A percentile compares a stretch with the other conserved stretches of the same genome.
These are phyloP conservation scores for Heliamphora pulchella DNA, from an alignment of 179 eudicot genomes.

Conservation along the genomic window DNA sequence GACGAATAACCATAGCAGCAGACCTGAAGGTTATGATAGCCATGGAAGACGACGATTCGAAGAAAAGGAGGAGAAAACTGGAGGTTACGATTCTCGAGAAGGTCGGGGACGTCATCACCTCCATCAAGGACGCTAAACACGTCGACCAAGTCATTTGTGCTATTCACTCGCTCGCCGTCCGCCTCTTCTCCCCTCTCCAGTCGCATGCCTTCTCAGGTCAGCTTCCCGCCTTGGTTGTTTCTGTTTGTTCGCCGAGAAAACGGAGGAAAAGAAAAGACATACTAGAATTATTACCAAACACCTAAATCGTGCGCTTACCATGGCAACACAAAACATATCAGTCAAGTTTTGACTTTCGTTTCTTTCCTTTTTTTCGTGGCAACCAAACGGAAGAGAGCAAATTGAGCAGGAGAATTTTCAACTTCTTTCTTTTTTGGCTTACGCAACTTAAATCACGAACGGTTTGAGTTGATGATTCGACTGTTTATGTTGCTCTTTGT, in stretches of 20 bases:
- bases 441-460: too few species aligned
- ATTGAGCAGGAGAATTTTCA: too few species aligned
- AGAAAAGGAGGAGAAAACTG: constrained; percentile 18
- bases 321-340: neutral
- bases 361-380: neutral
- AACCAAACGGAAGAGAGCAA: too few species aligned
- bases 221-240: neutral
- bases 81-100: constrained; percentile 30
- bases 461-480: neutral
- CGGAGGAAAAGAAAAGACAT: neutral
- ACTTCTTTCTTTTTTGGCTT: too few species aligned
- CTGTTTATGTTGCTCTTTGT: constrained; percentile 6
- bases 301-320: neutral
- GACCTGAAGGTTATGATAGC: too few species aligned
- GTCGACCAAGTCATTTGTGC: constrained; percentile 62
- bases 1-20: too few species aligned
- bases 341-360: neutral
- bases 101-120: constrained; percentile 37
- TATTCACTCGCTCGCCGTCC: constrained; percentile 63
- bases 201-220: constrained; percentile 43
- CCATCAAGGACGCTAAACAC: constrained; percentile 44
- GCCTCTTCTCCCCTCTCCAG: constrained; percentile 58
- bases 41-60: constrained; percentile 16
- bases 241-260: neutral
- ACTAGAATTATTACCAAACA: neutral